Conservation (phyloP, 768 basidiomycete species). For the Lactarius trivialis region DNA sequence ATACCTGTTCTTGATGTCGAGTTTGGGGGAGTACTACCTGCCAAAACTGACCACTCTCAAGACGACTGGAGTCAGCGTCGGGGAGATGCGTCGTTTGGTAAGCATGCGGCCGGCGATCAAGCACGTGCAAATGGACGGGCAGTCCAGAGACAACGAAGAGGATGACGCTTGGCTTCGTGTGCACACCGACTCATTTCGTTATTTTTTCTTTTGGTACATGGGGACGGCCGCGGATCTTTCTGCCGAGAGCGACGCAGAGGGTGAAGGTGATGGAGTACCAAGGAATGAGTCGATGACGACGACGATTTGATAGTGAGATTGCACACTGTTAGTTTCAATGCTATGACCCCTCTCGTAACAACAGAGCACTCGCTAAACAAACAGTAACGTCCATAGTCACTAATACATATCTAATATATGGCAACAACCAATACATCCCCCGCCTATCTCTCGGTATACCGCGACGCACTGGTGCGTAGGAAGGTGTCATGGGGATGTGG, state of each 20-base stretch:
- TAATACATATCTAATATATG: conserved; percentile 20
- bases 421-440: neutral
- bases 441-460: neutral
- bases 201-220: no score
- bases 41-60: conserved; percentile 47
- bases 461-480: neutral
- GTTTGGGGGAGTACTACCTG: conserved; percentile 31
- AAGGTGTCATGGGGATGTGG: neutral
- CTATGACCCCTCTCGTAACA: neutral
- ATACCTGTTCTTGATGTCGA: conserved; percentile 19
- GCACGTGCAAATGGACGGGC: conserved; percentile 40
- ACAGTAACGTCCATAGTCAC: conserved; percentile 10
- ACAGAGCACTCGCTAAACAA: neutral
- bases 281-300: conserved; percentile 10
- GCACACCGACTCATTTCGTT: conserved; percentile 43
- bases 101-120: conserved; percentile 40
- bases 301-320: neutral
- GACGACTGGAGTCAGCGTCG: conserved; percentile 40
- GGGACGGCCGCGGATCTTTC: no score
- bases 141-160: conserved; percentile 38
- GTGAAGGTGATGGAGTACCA: conserved; percentile 5
- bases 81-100: conserved; percentile 40
- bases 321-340: neutral
- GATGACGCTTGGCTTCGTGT: conserved; percentile 47
- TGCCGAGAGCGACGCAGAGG: conserved; percentile 24